Evolutionary conservation across 805 yeast species (phyloP).

Genomic region (Dipodascus albidus): DNA sequence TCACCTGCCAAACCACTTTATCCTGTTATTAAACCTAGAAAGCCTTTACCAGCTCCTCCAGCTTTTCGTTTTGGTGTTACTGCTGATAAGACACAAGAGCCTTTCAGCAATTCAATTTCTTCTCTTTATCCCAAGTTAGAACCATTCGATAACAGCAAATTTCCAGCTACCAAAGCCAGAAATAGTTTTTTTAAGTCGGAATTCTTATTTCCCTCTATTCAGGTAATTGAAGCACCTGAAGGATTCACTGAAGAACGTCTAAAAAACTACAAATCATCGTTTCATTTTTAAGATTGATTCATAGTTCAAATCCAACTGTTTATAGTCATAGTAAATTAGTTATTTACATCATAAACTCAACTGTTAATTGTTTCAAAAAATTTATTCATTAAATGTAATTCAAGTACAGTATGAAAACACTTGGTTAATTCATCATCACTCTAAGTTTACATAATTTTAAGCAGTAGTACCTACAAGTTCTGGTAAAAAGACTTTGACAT

Average conservation of each 20-base stretch:
- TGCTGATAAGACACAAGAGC: background rate
- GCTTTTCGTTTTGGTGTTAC: background rate
- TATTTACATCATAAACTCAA: no score
- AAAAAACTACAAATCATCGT: background rate
- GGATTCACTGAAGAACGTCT: background rate
- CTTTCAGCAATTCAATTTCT: background rate
- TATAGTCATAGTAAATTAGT: no score
- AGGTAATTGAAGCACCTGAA: background rate
- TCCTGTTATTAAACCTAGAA: background rate
- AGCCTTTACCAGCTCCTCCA: background rate
- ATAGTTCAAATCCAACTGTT: no score
- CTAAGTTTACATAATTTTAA: background rate
- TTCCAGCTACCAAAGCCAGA: no score
- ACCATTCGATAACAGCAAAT: no score
- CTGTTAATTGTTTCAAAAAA: background rate
- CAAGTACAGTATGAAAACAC: background rate
- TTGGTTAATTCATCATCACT: background rate
- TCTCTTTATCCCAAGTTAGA: no score
- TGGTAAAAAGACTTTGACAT: background rate
- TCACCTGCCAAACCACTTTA: constrained; percentile 2
- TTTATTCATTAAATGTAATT: no score
- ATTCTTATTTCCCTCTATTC: background rate
- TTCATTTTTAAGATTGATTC: background rate
- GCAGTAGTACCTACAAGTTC: background rate
- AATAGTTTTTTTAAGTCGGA: background rate